Base-by-base conservation (phyloP, 2,329 filamentous ascomycete genomes). In the Neurospora sp. region DNA sequence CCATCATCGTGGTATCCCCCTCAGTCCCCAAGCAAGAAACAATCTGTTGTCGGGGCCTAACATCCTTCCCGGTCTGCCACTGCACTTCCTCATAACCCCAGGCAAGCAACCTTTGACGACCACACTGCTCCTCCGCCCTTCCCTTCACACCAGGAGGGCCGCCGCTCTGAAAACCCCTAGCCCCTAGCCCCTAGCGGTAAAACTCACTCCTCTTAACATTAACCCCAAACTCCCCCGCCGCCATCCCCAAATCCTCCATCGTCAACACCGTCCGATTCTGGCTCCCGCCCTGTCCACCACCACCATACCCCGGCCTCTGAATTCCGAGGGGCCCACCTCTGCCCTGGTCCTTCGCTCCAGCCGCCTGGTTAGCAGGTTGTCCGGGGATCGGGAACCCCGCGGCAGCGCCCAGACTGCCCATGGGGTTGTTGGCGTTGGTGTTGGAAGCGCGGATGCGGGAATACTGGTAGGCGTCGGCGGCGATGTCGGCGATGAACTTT, bases 241-340 rank as follows among this genome's bases (percentile, higher is more conserved):
- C 96, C 93, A 98, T 98, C 17, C 96, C 96, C 76, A 99, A 81
- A 80, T 99, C 96, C 82, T 99, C 96, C 96, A 99, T 98, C 0
- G 96, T 98, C 72, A 99, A 84, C 69, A 99, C 95, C 19, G 96
- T 97, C 73, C 93, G 87, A 73, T 96, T 97, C 82, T 96, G 92
- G 69, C 89, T 92, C 1, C 92, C 92, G 37, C 94, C 93, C 77
- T 93, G 92, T 0, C 94, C 94, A 75, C 95, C 95, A 73, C 95
- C 96, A 17, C 92, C 93, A 77, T 90, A 95, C 0, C 92, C 92
- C 33, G 91, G 88, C 67, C 92, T 83, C 82, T 94, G 91, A 72
- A 92, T 91, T 2, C 89, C 93, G 73, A 91, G 82, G 78, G 89
- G 86, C 2, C 73, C 75, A 74, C 88, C 86, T 73, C 81, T 83